These are phyloP conservation scores for Neurospora sp. DNA, from an alignment of 2,329 filamentous ascomycete species.

Conservation along the genomic window DNA sequence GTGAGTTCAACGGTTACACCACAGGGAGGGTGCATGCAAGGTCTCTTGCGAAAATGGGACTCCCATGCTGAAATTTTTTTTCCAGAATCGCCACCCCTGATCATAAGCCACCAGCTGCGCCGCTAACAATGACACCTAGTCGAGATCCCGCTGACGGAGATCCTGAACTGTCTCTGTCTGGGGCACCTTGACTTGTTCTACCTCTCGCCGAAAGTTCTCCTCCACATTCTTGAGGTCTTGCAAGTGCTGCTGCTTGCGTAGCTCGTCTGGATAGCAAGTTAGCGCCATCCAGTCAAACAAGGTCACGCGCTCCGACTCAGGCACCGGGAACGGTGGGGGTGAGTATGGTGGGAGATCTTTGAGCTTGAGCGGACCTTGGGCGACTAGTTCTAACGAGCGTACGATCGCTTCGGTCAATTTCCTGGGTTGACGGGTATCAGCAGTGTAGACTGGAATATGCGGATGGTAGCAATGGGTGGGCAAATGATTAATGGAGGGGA, in stretches of 20 bases:
- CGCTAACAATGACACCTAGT: background rate
- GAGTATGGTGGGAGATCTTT: conserved; percentile 16
- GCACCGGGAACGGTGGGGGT: conserved; percentile 20
- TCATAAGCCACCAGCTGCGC: background rate
- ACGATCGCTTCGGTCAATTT: conserved; percentile 18
- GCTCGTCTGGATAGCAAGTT: conserved; percentile 19
- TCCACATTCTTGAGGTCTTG: conserved; percentile 3
- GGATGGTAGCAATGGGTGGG: background rate
- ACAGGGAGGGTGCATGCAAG: background rate
- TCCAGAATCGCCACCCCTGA: background rate
- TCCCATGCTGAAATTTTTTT: background rate
- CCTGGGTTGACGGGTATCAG: conserved; percentile 7
- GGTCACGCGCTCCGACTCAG: conserved; percentile 19
- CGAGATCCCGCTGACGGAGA: background rate
- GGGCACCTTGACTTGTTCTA: background rate
- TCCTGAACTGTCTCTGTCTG: background rate
- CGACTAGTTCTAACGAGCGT: conserved; percentile 10
- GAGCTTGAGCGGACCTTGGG: conserved; percentile 12
- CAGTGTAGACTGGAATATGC: background rate
- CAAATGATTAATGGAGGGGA: no score
- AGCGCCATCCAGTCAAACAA: conserved; percentile 26
- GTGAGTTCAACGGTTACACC: background rate
- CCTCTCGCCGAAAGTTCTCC: background rate
- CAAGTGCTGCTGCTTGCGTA: conserved; percentile 10
- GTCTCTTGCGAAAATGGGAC: background rate